Base-by-base conservation (phyloP, 225 moss, liverwort and hornwort species). In the Physcomitrium patens region DNA sequence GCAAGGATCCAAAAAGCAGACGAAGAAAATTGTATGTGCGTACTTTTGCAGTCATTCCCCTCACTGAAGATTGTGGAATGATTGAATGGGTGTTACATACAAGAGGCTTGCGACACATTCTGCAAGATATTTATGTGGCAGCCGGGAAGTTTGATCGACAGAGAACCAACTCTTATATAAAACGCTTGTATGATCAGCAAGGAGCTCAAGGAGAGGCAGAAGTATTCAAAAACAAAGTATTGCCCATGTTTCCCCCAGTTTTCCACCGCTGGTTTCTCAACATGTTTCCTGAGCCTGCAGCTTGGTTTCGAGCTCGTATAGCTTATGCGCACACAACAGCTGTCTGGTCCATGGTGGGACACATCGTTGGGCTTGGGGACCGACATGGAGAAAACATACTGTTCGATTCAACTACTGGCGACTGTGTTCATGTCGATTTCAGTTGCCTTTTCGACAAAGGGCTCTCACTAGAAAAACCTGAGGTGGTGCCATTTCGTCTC, bases 401-500 rank as follows among this genome's bases (percentile, higher is more conserved):
- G 69, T 95, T 99, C 69, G 99, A 99, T 80, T 93, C 95, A 9
- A 99, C 93, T 9, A 93, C 99, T 45, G 99, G 99, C 50, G 99
- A 99, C 70, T 95, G 93, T 79, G 92, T 99, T 46, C 99, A 99
- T 71, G 99, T 99, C 54, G 99, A 99, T 75, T 99, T 99, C 77
- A 99, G 99, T 80, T 99, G 99, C 85, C 95, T 99, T 54, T 99
- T 99, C 74, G 99, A 99, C 85, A 99, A 99, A 76, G 99, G 99
- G 8, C 80, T 99, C 46, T 86, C 93, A 49, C 84, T 99, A 31
- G 93, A 95, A 67, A 99, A 99, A 77, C 95, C 99, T 24, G 99
- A 99, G 81, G 95, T 99, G 51, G 99, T 99, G 76, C 99, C 99
- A 27, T 99, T 99, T 53, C 89, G 99, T 62, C 86, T 99, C 67